phyloP scores from a whole-genome alignment of 805 yeast genomes.

The Deakozyma indianensis region DNA sequence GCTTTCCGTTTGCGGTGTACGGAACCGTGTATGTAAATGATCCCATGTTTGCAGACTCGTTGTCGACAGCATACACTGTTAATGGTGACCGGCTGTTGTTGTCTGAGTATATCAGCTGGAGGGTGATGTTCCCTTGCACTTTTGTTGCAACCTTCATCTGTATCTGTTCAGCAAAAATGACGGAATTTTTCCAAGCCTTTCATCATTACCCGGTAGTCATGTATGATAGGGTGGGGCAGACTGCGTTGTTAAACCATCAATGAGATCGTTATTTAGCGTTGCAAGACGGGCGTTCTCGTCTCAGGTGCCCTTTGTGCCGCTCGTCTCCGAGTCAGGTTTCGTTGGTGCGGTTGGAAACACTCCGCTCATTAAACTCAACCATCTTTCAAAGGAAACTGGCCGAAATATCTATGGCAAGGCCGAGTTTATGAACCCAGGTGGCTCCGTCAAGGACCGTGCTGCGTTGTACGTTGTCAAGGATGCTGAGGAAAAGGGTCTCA shows the following conservation, averaged over 20 bases:
- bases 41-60: neutral
- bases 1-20: neutral
- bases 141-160: neutral
- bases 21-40: neutral
- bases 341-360: constrained; percentile 89
- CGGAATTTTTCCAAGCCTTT: too few relatives aligned
- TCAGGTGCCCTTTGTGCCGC: constrained; percentile 40
- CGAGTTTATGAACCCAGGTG: constrained; percentile 89
- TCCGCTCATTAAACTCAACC: constrained; percentile 54
- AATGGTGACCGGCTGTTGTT: neutral
- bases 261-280: neutral
- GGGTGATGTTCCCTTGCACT: neutral
- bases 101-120: neutral
- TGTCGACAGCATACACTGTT: neutral
- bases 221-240: too few relatives aligned
- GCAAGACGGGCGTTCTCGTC: neutral
- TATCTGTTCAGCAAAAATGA: too few relatives aligned
- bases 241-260: too few relatives aligned
- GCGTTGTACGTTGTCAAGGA: constrained; percentile 64
- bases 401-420: constrained; percentile 80
- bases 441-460: constrained; percentile 83
- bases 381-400: constrained; percentile 42
- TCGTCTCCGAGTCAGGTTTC: constrained; percentile 53
- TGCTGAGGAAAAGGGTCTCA: constrained; percentile 48
- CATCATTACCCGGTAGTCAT: too few relatives aligned